Evolutionary conservation across 805 yeast genomes (phyloP).

Genomic region (Candida cerambycidarum): DNA sequence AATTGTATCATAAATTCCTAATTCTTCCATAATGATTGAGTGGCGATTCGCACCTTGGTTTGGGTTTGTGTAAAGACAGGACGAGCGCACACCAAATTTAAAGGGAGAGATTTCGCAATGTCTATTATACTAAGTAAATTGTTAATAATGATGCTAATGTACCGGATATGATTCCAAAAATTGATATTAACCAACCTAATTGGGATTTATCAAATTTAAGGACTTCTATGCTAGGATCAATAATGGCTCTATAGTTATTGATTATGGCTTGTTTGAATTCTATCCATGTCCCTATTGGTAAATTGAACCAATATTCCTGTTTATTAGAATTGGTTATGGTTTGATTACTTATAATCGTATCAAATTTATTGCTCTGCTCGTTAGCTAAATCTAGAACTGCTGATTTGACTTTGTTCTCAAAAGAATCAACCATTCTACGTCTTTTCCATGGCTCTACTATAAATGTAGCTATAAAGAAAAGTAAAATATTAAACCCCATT

Average conservation of each 20-base stretch:
- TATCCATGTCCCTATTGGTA: constrained; percentile 19
- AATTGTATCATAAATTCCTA: constrained; percentile 28
- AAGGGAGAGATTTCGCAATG: constrained; percentile 14
- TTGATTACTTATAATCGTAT: constrained; percentile 10
- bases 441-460: constrained; percentile 95
- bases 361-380: constrained; percentile 14
- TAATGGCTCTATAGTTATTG: constrained; percentile 18
- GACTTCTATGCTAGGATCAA: constrained; percentile 13
- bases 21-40: constrained; percentile 31
- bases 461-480: constrained; percentile 80
- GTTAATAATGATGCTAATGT: constrained; percentile 7
- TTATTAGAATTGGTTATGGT: not conserved
- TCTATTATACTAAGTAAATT: not conserved
- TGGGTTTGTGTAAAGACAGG: too few species aligned
- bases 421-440: constrained; percentile 71
- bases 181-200: constrained; percentile 3
- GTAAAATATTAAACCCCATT: constrained; percentile 79
- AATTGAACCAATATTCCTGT: constrained; percentile 4
- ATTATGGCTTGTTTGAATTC: constrained; percentile 13
- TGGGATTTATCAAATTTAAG: constrained; percentile 21
- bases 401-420: constrained; percentile 73
- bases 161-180: constrained; percentile 4
- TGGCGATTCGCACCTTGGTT: not conserved
- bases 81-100: too few species aligned
- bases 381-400: constrained; percentile 21